Conservation (phyloP, 805 yeast genomes). For the Candida multigemmis region DNA sequence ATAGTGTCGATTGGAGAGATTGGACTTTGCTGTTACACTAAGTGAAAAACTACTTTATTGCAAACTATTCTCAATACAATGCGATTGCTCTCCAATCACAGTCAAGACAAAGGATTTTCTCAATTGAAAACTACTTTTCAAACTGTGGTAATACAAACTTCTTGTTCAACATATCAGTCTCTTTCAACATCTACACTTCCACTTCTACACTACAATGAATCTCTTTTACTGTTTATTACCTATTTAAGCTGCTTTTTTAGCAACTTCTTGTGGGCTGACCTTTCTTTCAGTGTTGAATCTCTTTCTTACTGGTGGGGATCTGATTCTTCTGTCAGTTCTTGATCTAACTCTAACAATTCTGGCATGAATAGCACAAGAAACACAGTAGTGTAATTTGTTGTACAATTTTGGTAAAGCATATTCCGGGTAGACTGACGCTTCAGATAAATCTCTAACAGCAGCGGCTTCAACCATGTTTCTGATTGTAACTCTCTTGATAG, state of each 20-base stretch:
- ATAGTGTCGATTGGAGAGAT: too few relatives aligned
- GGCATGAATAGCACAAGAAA: conserved; percentile 99
- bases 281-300: conserved; percentile 96
- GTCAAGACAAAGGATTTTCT: too few relatives aligned
- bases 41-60: too few relatives aligned
- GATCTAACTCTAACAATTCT: conserved; percentile 99
- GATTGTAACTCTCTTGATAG: conserved; percentile 99
- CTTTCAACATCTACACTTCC: background rate
- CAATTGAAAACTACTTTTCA: too few relatives aligned
- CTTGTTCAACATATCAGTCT: too few relatives aligned
- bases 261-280: conserved; percentile 96
- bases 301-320: conserved; percentile 99
- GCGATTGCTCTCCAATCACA: too few relatives aligned
- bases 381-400: conserved; percentile 99
- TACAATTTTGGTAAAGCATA: conserved; percentile 99
- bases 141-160: too few relatives aligned
- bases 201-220: background rate
- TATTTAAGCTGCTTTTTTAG: conserved; percentile 64
- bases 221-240: background rate
- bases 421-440: conserved; percentile 98
- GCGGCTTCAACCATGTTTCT: conserved; percentile 99
- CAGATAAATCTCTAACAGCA: conserved; percentile 98
- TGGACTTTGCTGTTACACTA: too few relatives aligned
- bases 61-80: too few relatives aligned
- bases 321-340: conserved; percentile 95